Evolutionary conservation across 2,329 filamentous ascomycete species (phyloP).

Genomic region (Leptographium radiaticola): DNA sequence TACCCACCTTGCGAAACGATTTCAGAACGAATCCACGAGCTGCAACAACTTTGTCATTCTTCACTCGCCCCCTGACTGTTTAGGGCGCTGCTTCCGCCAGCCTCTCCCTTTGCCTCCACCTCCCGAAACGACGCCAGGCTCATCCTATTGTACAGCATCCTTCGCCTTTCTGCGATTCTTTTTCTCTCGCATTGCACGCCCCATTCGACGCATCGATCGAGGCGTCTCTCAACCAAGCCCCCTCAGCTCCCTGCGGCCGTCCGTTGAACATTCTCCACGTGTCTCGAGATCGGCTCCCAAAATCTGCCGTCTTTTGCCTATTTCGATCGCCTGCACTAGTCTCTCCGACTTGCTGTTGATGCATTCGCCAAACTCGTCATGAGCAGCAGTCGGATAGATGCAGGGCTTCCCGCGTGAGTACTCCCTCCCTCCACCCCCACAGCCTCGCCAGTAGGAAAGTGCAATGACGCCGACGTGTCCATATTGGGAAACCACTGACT

Average conservation of each 20-base stretch:
- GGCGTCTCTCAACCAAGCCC: not conserved
- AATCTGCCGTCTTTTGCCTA: not conserved
- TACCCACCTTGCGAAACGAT: slow-evolving; percentile 2
- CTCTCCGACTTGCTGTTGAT: not conserved
- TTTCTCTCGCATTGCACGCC: not conserved
- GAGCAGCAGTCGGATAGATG: slow-evolving; percentile 39
- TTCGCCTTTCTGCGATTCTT: not conserved
- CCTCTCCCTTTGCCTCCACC: not conserved
- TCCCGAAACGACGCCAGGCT: not conserved
- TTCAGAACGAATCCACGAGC: not conserved
- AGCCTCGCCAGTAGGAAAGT: not conserved
- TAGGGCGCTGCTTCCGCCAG: not conserved
- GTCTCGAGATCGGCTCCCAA: not conserved
- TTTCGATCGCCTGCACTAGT: not conserved
- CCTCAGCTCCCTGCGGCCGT: not conserved
- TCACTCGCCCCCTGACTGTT: not conserved
- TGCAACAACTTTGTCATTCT: not conserved
- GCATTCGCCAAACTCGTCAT: slow-evolving; percentile 16
- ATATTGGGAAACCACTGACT: not conserved
- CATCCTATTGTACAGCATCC: not conserved
- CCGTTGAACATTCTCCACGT: not conserved
- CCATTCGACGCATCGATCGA: not conserved
- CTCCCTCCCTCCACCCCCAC: not conserved
- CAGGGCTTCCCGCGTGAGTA: slow-evolving; percentile 51
- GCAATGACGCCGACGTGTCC: not conserved